A percentile compares a stretch with the other conserved stretches of the same genome.
These are phyloP conservation scores for Paecilomyces sp. DNA, from an alignment of 2,329 filamentous ascomycete species.

Conservation along the genomic window DNA sequence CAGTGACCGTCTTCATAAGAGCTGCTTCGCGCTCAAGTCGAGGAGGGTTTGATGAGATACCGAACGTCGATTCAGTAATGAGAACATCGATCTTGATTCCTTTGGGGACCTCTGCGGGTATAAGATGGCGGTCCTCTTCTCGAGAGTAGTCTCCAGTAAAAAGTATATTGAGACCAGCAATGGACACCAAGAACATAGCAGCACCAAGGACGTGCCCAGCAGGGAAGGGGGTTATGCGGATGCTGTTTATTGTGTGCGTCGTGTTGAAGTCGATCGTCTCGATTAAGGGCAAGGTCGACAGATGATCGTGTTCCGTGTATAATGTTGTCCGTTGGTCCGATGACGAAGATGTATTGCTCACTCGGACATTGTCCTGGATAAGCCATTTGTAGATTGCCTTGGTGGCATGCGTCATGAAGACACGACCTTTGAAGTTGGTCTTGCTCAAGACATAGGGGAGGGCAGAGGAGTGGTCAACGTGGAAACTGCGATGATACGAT, in stretches of 20 bases:
- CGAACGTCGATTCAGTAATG: constrained; percentile 96
- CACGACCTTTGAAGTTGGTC: constrained; percentile 91
- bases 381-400: constrained; percentile 99
- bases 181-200: constrained; percentile 97
- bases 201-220: constrained; percentile 96
- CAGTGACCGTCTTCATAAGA: constrained; percentile 91
- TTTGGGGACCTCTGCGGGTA: constrained; percentile 83
- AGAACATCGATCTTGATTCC: constrained; percentile 90
- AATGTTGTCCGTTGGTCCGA: constrained; percentile 60
- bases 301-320: constrained; percentile 91
- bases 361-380: constrained; percentile 91
- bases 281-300: constrained; percentile 87
- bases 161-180: constrained; percentile 90
- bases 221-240: constrained; percentile 93
- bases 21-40: constrained; percentile 85
- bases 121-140: constrained; percentile 90
- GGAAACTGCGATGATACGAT: constrained; percentile 60
- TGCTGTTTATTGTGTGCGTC: constrained; percentile 92
- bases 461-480: constrained; percentile 97
- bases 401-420: constrained; percentile 99
- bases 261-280: constrained; percentile 98
- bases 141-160: constrained; percentile 97
- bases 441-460: constrained; percentile 95
- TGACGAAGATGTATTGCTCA: constrained; percentile 62
- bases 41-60: constrained; percentile 88